Evolutionary conservation across 371 early-diverging fungal species (phyloP), one percentile per base, ranked within the genome.

Genomic region (Haplosporangium sp.): DNA sequence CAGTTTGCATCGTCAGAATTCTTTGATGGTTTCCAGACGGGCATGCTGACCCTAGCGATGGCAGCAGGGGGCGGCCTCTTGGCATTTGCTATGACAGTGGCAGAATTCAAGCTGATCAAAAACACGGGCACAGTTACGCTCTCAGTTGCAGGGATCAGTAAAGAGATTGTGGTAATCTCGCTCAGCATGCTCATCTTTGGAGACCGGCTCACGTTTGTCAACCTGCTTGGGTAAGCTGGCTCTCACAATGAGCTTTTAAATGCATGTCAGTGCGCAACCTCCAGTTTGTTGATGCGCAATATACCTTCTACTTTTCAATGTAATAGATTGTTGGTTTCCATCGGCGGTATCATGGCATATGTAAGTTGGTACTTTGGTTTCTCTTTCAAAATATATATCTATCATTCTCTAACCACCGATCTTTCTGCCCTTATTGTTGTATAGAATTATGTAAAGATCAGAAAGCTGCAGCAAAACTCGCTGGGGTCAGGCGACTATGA

Each of bases 121-220:
- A 87, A 83, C 42, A 96, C 96, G 1, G 91, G 91, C 12, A 95
- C 94, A 0, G 88, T 97, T 5, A 95, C 96, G 0, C 80, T 97
- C 46, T 93, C 95, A 23, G 92, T 97, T 5, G 95, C 94, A 5
- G 97, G 97, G 5, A 95, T 96, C 61, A 86, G 91, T 63, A 96
- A 96, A 69, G 91, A 88, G 56, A 83, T 87, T 53, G 81, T 88
- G 1, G 75, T 88, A 23, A 88, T 88, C 52, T 70, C 83, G 11
- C 64, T 87, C 14, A 87, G 87, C n/a, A 86, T 87, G 29, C 21
- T 88, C 16, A 85, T 88, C 29, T 88, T 86, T 74, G 89, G 87
- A 13, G 89, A 88, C 62, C 81, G 79, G 4, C 60, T 88, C 54
- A 88, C 89, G 13, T 58, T 73, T 20, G 84, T 85, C 37, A 88